Evolutionary conservation across 495 filamentous ascomycete genomes (phyloP).

Genomic region (Tuber calosporum): DNA sequence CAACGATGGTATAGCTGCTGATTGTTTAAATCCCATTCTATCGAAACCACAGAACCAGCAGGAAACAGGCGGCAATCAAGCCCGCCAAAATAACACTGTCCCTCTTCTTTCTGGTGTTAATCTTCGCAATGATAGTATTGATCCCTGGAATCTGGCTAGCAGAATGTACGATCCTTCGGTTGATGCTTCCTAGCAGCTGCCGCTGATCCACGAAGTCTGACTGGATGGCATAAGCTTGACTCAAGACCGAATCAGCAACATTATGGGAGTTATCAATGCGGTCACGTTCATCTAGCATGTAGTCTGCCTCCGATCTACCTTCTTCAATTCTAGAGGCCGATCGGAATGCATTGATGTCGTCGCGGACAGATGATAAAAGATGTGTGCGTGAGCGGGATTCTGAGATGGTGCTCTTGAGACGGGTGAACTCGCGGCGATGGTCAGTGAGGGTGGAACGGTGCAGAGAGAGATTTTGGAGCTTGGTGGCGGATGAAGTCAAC

Average conservation of each 20-base stretch:
- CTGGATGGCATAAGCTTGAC: constrained; percentile 94
- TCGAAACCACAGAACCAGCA: constrained; percentile 77
- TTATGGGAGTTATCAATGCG: constrained; percentile 80
- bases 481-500: constrained; percentile 79
- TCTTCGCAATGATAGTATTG: constrained; percentile 86
- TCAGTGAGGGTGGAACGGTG: constrained; percentile 84
- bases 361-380: constrained; percentile 81
- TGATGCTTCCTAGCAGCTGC: constrained; percentile 77
- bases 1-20: neutral
- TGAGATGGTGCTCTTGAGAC: constrained; percentile 59
- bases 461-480: constrained; percentile 87
- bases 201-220: constrained; percentile 82
- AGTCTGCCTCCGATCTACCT: constrained; percentile 64
- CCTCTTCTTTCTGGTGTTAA: constrained; percentile 87
- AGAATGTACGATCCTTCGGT: constrained; percentile 76
- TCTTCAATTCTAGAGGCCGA: constrained; percentile 48
- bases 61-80: constrained; percentile 85
- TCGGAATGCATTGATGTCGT: constrained; percentile 84
- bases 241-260: constrained; percentile 81
- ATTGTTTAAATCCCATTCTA: constrained; percentile 42
- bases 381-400: constrained; percentile 78
- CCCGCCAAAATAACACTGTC: constrained; percentile 87
- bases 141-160: constrained; percentile 88
- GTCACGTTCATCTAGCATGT: constrained; percentile 87
- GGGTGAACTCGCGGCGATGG: constrained; percentile 73